A percentile compares a stretch with the other conserved stretches of the same genome.
Conservation (phyloP, 768 basidiomycete species). For the Ephemerocybe angulata region DNA sequence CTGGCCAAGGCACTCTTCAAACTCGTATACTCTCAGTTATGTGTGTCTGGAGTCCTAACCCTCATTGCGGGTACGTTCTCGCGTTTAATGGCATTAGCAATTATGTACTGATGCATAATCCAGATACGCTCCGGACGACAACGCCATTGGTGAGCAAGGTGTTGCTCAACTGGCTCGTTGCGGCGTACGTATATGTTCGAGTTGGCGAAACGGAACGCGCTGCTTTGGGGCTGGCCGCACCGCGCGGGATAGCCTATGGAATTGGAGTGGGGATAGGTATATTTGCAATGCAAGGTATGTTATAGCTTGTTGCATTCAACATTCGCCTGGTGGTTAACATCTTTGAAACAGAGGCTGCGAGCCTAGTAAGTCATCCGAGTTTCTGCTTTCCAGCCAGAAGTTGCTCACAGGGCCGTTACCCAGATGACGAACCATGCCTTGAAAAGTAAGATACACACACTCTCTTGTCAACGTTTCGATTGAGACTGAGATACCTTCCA, state of each 20-base stretch:
- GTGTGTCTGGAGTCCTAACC: conserved; percentile 37
- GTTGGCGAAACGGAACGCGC: conserved; percentile 34
- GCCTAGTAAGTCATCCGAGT: conserved; percentile 32
- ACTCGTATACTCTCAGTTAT: conserved; percentile 46
- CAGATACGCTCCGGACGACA: conserved; percentile 49
- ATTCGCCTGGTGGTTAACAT: neutral
- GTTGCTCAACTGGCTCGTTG: conserved; percentile 56
- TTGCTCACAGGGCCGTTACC: neutral
- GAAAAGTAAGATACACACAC: conserved; percentile 26
- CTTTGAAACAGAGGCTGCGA: conserved; percentile 33
- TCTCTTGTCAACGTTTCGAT: neutral
- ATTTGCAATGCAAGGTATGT: conserved; percentile 58
- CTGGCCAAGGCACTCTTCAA: conserved; percentile 45
- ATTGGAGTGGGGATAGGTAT: conserved; percentile 57
- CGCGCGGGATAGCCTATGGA: conserved; percentile 56
- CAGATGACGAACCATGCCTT: conserved; percentile 46
- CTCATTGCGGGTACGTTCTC: conserved; percentile 2
- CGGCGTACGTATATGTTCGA: conserved; percentile 41
- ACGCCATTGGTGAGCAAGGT: conserved; percentile 58
- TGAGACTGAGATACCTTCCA: conserved; percentile 15
- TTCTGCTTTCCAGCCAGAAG: neutral
- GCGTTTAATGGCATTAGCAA: no score
- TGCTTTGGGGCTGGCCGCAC: conserved; percentile 28
- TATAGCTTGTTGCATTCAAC: neutral
- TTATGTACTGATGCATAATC: neutral